Percentiles rank a stretch among this genome's conserved stretches.
Conservation (phyloP, 2,329 filamentous ascomycete genomes). For the Malbranchea zuffiana region DNA sequence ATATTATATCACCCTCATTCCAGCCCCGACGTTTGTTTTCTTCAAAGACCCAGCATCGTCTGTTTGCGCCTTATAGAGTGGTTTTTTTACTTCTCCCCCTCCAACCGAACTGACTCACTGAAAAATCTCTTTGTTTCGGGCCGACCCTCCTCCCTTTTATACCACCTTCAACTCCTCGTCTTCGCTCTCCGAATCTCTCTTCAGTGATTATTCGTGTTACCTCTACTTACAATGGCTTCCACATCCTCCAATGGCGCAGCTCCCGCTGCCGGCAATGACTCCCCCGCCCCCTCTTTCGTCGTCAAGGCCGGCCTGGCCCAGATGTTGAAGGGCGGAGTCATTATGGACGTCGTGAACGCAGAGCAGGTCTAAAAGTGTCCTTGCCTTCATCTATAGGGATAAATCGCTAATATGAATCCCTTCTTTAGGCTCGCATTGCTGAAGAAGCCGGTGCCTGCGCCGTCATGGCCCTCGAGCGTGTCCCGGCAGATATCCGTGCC, state of each 20-base stretch:
- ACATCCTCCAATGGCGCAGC: no score
- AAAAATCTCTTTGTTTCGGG: no score
- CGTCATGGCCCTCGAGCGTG: conserved; percentile 97
- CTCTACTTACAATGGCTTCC: conserved; percentile 26
- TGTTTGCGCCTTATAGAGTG: no score
- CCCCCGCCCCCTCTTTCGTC: conserved; percentile 50
- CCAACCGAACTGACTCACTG: no score
- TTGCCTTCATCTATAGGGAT: neutral
- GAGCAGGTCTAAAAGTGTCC: conserved; percentile 56
- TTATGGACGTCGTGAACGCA: conserved; percentile 96
- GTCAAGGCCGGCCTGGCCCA: conserved; percentile 92
- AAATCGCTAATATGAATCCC: conserved; percentile 1
- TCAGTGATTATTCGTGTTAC: no score
- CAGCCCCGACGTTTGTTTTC: no score
- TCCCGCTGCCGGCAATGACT: conserved; percentile 33
- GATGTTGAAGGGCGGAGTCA: conserved; percentile 98
- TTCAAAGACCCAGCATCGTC: no score
- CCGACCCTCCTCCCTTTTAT: no score
- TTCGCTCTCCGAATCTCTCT: no score
- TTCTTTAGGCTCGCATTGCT: conserved; percentile 70
- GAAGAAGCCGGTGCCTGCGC: conserved; percentile 92
- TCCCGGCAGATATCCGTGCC: conserved; percentile 87
- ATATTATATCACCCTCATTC: no score
- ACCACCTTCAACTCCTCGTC: no score
- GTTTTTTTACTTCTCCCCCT: no score